Conservation (phyloP, 305 asterid species). For the Rubia peregrina region DNA sequence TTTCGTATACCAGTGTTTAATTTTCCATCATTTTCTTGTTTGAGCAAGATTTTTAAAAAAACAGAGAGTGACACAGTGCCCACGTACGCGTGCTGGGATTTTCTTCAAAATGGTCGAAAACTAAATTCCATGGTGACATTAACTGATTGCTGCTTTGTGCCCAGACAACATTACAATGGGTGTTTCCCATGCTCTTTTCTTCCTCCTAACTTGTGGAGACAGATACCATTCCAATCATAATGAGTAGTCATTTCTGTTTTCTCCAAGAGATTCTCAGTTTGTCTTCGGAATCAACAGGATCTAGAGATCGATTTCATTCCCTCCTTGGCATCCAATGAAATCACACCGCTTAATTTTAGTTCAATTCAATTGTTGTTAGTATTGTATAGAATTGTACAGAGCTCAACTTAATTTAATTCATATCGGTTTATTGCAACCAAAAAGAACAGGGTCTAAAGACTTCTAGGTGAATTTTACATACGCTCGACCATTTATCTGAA, state of each 20-base stretch:
- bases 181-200: slow-evolving; percentile 13
- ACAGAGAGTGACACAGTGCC: too few relatives aligned
- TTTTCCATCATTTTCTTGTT: too few relatives aligned
- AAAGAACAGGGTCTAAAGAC: too few relatives aligned
- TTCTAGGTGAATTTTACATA: too few relatives aligned
- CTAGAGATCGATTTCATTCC: neutral
- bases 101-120: neutral
- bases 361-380: neutral
- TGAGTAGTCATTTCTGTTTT: slow-evolving; percentile 29
- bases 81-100: neutral
- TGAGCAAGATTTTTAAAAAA: too few relatives aligned
- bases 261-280: slow-evolving; percentile 24
- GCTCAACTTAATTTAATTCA: neutral
- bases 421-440: too few relatives aligned
- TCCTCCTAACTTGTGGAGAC: slow-evolving; percentile 6
- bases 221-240: slow-evolving; percentile 21
- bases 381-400: neutral
- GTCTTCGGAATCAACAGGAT: neutral
- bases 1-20: too few relatives aligned
- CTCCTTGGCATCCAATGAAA: too few relatives aligned
- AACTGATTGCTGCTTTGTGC: slow-evolving; percentile 13
- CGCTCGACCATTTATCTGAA: too few relatives aligned
- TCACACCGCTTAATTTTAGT: too few relatives aligned
- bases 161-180: slow-evolving; percentile 12
- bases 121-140: neutral